Evolutionary conservation across 352 stramenopile species (phyloP), one percentile per base, ranked within the genome.

Genomic region (Pythium sukuiense): DNA sequence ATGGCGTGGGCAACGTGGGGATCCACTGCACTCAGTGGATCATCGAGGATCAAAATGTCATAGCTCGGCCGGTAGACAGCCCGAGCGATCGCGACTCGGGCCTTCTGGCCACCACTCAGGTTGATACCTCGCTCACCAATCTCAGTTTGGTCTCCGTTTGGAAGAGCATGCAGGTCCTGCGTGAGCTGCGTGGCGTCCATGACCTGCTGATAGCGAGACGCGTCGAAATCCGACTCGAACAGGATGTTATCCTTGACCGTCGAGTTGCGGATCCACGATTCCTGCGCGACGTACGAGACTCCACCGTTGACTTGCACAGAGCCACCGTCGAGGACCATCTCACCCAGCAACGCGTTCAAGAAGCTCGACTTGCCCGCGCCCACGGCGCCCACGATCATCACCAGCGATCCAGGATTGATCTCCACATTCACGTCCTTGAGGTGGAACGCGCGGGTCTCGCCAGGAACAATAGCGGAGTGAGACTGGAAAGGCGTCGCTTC

Each of bases 101-200:
- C 74, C 56, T 81, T 81, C 52, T 81, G 74, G 2, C 74, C 74
- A 3, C 74, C 74, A 32, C 68, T 76, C 11, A 81, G 41, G 62
- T 81, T 81, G 59, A 78, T 73, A 5, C 74, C 74, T 18, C 80
- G 76, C 64, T 89, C 80, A 18, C 80, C 83, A 26, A 90, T 85
- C 67, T 83, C 75, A 41, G 79, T 93, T 61, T 84, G 58, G 57
- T 96, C 88, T 20, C 90, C 90, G 59, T 85, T 70, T 18, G 82
- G 75, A 9, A 96, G 62, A 46, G 90, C 74, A 30, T 71, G 57
- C 9, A 97, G 67, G 70, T 97, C 90, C 12, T 82, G 65, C 18
- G 65, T 71, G 29, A 97, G 65, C 48, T 81, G 73, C 52, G 80
- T 90, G 1, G 78, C 73, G 43, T 84, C 65, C 39, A 96, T 43